These are phyloP conservation scores for Centaurea solstitialis DNA, from an alignment of 129 eudicot species.

Conservation along the genomic window DNA sequence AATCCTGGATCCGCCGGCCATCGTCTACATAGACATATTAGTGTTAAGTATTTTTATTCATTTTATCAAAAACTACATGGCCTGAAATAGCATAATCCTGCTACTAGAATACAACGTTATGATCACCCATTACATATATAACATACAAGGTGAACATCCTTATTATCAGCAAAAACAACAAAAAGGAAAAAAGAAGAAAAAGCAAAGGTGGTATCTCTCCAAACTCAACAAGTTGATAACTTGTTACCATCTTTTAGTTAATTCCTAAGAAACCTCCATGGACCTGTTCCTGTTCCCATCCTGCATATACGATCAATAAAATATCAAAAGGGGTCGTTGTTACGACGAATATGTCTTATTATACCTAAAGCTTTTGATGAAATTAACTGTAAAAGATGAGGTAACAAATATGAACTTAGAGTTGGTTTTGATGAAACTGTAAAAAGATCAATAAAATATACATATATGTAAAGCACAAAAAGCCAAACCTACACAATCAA, in stretches of 20 bases:
- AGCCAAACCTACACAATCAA: too few species aligned
- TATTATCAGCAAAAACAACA: not conserved
- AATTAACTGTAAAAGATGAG: too few species aligned
- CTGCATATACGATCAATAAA: slow-evolving; percentile 28
- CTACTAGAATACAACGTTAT: not conserved
- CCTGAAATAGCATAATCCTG: not conserved
- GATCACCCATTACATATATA: not conserved
- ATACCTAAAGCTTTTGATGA: too few species aligned
- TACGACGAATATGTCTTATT: too few species aligned
- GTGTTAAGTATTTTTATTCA: not conserved
- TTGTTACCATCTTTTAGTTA: slow-evolving; percentile 8
- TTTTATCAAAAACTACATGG: not conserved
- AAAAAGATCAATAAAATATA: too few species aligned
- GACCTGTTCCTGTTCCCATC: slow-evolving; percentile 90
- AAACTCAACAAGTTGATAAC: not conserved
- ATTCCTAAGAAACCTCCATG: slow-evolving; percentile 69
- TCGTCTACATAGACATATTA: too few species aligned
- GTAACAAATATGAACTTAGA: too few species aligned
- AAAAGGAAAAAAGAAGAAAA: too few species aligned
- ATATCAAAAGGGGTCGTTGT: not conserved
- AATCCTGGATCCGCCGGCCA: too few species aligned
- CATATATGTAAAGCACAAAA: too few species aligned
- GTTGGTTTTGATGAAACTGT: too few species aligned
- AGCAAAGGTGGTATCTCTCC: not conserved
- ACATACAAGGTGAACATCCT: not conserved